A percentile compares a stretch with the other conserved stretches of the same genome.
These are phyloP conservation scores for Ehretia macrophylla DNA, from an alignment of 257 asterid species.

Conservation along the genomic window DNA sequence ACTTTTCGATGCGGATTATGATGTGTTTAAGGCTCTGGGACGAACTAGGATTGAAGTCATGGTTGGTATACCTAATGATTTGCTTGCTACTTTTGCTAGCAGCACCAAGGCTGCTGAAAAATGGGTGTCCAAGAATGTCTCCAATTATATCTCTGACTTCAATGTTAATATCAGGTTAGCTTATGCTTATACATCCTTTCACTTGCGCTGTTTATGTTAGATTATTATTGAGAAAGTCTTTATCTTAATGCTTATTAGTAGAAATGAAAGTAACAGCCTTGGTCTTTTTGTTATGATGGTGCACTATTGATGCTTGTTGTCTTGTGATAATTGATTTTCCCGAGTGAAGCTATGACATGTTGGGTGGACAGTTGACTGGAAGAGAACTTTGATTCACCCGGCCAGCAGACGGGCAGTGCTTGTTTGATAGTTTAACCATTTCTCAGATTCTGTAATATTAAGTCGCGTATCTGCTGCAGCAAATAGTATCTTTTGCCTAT, in stretches of 20 bases:
- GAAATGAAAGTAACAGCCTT: background rate
- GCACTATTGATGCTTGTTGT: background rate
- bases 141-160: constrained; percentile 43
- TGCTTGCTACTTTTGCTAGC: constrained; percentile 54
- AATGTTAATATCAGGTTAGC: constrained; percentile 69
- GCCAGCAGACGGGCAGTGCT: no score
- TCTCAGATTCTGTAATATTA: background rate
- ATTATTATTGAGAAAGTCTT: background rate
- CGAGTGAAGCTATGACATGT: no score
- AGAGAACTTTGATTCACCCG: no score
- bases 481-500: no score
- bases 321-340: background rate
- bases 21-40: constrained; percentile 63
- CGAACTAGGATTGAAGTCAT: constrained; percentile 75
- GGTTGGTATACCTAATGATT: constrained; percentile 93
- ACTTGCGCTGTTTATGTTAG: background rate
- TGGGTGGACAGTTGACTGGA: no score
- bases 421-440: no score
- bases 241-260: background rate
- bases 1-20: constrained; percentile 82
- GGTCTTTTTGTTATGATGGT: background rate
- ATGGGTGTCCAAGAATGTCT: constrained; percentile 75
- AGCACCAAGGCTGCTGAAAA: constrained; percentile 65
- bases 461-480: no score
- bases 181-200: background rate